Evolutionary conservation across 2,329 filamentous ascomycete genomes (phyloP).

Genomic region (Stagonosporopsis vannaccii): DNA sequence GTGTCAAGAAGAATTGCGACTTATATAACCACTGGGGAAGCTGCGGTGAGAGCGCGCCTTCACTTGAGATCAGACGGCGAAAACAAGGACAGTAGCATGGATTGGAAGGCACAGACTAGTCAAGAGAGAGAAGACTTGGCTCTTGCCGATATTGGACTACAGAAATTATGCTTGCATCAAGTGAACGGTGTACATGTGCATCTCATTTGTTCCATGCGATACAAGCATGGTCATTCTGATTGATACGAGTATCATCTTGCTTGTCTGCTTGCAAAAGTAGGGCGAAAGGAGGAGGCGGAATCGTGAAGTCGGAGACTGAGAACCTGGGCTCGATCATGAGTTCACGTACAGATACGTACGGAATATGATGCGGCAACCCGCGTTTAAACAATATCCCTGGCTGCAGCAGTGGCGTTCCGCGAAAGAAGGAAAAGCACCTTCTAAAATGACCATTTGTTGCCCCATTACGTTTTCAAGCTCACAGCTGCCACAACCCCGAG

Average conservation of each 20-base stretch:
- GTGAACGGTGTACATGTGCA: no score
- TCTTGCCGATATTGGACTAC: neutral
- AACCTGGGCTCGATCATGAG: no score
- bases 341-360: no score
- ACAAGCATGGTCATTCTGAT: no score
- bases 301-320: no score
- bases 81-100: neutral
- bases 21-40: neutral
- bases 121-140: neutral
- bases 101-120: neutral
- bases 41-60: neutral
- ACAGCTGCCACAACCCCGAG: neutral
- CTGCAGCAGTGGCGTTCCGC: neutral
- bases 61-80: neutral
- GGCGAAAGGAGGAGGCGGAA: no score
- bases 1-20: neutral
- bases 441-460: neutral
- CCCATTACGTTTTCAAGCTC: neutral
- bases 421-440: neutral
- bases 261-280: no score
- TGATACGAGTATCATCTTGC: no score
- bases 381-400: no score
- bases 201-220: no score
- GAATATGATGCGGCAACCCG: no score
- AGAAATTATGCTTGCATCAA: neutral